Percentiles rank a stretch among this genome's conserved stretches.
phyloP scores from a whole-genome alignment of 352 stramenopile species.

The Plasmopara muralis region DNA sequence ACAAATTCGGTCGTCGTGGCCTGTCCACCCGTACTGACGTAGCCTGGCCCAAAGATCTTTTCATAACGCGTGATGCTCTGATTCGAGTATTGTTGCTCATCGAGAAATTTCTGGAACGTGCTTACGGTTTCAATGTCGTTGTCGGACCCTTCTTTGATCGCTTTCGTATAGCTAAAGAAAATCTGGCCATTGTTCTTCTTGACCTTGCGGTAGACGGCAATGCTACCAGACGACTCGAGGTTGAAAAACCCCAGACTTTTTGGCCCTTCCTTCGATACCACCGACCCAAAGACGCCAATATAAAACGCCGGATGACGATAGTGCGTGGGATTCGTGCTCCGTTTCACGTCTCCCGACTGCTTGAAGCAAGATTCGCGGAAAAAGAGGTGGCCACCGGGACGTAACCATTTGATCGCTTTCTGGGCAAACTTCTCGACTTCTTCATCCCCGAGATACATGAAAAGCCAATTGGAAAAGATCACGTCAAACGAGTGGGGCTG shows the following conservation, averaged over 20 bases:
- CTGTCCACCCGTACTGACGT: conserved; percentile 63
- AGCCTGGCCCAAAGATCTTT: conserved; percentile 71
- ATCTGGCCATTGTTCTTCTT: conserved; percentile 84
- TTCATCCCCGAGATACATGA: conserved; percentile 65
- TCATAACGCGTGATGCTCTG: conserved; percentile 65
- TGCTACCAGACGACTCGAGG: conserved; percentile 58
- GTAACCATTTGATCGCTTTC: conserved; percentile 59
- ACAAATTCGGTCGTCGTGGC: conserved; percentile 66
- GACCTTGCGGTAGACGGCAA: conserved; percentile 59
- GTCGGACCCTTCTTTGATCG: conserved; percentile 27
- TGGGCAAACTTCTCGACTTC: conserved; percentile 47
- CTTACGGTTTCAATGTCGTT: conserved; percentile 26
- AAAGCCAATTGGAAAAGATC: conserved; percentile 73
- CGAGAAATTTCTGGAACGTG: conserved; percentile 68
- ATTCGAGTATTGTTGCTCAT: conserved; percentile 65
- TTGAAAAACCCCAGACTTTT: conserved; percentile 42
- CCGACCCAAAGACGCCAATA: conserved; percentile 42
- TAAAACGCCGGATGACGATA: conserved; percentile 71
- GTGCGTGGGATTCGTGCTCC: conserved; percentile 52
- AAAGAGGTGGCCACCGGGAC: conserved; percentile 55
- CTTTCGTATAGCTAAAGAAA: conserved; percentile 64
- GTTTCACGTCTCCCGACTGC: conserved; percentile 58
- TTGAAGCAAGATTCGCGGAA: conserved; percentile 66
- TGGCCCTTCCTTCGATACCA: conserved; percentile 35
- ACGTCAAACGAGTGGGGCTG: conserved; percentile 55